Evolutionary conservation across 176 grass and related monocot genomes (phyloP).

Genomic region (Chloris gayana): DNA sequence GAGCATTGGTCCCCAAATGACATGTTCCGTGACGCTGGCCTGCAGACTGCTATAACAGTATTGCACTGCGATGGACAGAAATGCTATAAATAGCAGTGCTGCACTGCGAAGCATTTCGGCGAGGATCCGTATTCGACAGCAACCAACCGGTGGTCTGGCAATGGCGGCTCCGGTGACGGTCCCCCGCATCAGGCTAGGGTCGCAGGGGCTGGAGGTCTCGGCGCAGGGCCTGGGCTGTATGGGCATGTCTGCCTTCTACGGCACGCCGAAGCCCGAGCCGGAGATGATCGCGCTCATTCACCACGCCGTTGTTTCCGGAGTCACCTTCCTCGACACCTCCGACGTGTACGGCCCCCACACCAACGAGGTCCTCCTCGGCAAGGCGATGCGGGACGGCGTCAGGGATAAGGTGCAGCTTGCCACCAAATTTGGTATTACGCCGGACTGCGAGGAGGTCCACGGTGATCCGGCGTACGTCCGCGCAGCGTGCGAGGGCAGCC

Average conservation of each 20-base stretch:
- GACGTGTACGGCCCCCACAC: slow-evolving; percentile 43
- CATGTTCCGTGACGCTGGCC: slow-evolving; percentile 3
- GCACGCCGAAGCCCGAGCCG: slow-evolving; percentile 29
- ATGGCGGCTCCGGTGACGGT: slow-evolving; percentile 6
- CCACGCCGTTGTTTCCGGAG: slow-evolving; percentile 35
- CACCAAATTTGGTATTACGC: slow-evolving; percentile 45
- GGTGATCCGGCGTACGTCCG: slow-evolving; percentile 56
- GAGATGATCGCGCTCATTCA: slow-evolving; percentile 46
- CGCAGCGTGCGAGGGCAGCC: slow-evolving; percentile 46
- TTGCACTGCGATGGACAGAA: too few species aligned
- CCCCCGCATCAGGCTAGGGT: slow-evolving; percentile 65
- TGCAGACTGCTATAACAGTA: not conserved
- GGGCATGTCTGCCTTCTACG: slow-evolving; percentile 43
- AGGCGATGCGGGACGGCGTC: slow-evolving; percentile 27
- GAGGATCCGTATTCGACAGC: too few species aligned
- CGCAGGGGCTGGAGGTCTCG: slow-evolving; percentile 85
- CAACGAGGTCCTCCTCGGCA: slow-evolving; percentile 51
- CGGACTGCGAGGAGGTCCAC: not conserved
- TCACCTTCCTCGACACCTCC: slow-evolving; percentile 63
- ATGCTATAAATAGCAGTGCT: too few species aligned
- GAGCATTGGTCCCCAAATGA: not conserved
- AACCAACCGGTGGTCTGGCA: too few species aligned
- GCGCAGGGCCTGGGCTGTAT: slow-evolving; percentile 80
- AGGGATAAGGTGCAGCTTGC: slow-evolving; percentile 50
- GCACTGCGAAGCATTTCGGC: too few species aligned